Percentiles rank a stretch among this genome's conserved stretches.
Conservation (phyloP, 2,329 filamentous ascomycete species). For the Colletotrichum caudatum region DNA sequence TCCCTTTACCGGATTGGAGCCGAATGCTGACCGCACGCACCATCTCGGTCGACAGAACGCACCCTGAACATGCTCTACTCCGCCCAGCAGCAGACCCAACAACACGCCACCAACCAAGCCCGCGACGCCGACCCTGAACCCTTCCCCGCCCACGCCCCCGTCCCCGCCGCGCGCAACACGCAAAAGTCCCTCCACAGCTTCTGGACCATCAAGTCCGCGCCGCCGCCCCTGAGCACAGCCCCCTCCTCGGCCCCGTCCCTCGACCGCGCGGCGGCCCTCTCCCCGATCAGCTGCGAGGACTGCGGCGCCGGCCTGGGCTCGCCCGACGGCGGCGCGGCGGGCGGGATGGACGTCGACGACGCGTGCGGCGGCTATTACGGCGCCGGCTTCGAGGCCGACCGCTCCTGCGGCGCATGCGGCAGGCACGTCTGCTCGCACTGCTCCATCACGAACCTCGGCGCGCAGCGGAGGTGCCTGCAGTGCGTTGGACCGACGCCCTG, state of each 20-base stretch:
- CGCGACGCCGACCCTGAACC: constrained; percentile 40
- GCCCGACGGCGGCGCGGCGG: constrained; percentile 40
- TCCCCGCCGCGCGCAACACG: constrained; percentile 27
- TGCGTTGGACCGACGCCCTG: constrained; percentile 59
- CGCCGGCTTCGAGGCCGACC: constrained; percentile 44
- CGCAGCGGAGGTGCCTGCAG: constrained; percentile 63
- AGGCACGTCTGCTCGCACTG: constrained; percentile 71
- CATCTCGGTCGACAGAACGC: constrained; percentile 56
- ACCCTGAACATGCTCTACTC: constrained; percentile 70
- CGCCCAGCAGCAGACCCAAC: constrained; percentile 57
- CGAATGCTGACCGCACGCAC: background rate
- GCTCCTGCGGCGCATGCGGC: constrained; percentile 62
- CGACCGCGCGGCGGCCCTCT: constrained; percentile 69
- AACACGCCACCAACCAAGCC: constrained; percentile 38
- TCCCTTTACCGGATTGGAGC: background rate
- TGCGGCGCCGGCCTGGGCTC: constrained; percentile 56
- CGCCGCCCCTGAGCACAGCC: constrained; percentile 46
- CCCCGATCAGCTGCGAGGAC: constrained; percentile 63
- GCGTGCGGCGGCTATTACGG: constrained; percentile 42
- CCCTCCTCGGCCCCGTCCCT: constrained; percentile 52
- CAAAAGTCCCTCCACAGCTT: constrained; percentile 71
- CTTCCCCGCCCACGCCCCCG: constrained; percentile 20
- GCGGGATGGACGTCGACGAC: constrained; percentile 56
- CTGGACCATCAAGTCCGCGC: constrained; percentile 65
- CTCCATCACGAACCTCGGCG: constrained; percentile 68